Base-by-base conservation (phyloP, 108 stramenopile species). In the Skeletonema potamos region DNA sequence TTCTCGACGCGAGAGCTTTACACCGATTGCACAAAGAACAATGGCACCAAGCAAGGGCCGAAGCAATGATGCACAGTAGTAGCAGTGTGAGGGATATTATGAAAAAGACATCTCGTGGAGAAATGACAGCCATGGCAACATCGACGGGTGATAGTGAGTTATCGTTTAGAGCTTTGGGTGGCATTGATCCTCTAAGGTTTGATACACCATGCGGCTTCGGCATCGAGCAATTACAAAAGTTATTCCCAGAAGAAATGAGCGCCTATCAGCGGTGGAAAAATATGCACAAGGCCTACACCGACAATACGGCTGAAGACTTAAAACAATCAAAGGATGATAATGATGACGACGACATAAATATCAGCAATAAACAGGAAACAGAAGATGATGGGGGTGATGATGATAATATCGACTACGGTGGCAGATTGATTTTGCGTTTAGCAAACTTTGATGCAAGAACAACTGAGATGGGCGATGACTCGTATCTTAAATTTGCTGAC, bases 191-290 rank as follows among this genome's bases (percentile, higher is more conserved):
- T 20, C 46, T 86, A 10, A 62, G 73, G 11, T 74, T 68, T 51
- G 62, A 87, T 32, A 66, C 68, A 1, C 73, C 73, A 26, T 89
- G 87, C 39, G 90, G 92, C 4, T 94, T 94, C 62, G 87, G 85
- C 54, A 59, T 87, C 13, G 70, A 82, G 33, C 76, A 89, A 64
- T 68, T 94, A 30, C 54, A 70, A 39, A 73, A 59, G 27, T 62
- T 94, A 6, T 94, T 84, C 65, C 92, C 92, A 9, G 90, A 94
- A 79, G 89, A 91, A 76, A 88, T 94, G 87, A 58, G 68, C 48
- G 90, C 90, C 7, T 94, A 89, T 65, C 58, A 76, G 44, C 82
- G 87, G 39, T 94, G 92, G 90, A 87, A 89, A 59, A 82, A 88
- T 70, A 84, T 92, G 89, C 86, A 89, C 54, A 63, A 86, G 26